Conservation (phyloP, 2,329 filamentous ascomycete genomes). For the Penicillium polonicum region DNA sequence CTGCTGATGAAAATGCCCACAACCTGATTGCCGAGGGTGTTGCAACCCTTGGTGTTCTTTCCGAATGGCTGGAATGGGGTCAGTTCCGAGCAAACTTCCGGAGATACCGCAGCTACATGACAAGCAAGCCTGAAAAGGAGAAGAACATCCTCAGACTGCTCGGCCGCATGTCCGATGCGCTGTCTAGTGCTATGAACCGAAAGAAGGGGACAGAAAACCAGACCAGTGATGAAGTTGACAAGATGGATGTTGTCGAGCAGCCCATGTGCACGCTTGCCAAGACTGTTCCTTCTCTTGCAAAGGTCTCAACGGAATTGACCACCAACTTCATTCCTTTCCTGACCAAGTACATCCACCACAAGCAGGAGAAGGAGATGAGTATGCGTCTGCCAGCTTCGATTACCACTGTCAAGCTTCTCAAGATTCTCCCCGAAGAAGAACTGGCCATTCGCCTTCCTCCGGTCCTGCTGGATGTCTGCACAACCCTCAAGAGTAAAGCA, state of each 20-base stretch:
- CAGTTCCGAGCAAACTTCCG: constrained; percentile 84
- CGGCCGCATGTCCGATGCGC: constrained; percentile 74
- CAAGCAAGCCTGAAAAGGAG: constrained; percentile 75
- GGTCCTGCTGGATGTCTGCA: constrained; percentile 86
- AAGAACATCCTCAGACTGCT: constrained; percentile 83
- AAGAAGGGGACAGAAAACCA: constrained; percentile 21
- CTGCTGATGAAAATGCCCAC: constrained; percentile 73
- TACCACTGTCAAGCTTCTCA: constrained; percentile 82
- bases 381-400: constrained; percentile 86
- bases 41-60: constrained; percentile 72
- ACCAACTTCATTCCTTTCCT: constrained; percentile 75
- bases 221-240: constrained; percentile 27
- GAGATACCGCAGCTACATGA: constrained; percentile 78
- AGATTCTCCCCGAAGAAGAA: constrained; percentile 70
- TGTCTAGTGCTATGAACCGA: constrained; percentile 56
- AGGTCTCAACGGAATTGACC: constrained; percentile 69
- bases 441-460: constrained; percentile 74
- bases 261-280: constrained; percentile 53
- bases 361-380: constrained; percentile 92
- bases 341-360: constrained; percentile 83
- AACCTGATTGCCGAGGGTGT: constrained; percentile 84
- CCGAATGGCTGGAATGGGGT: constrained; percentile 79
- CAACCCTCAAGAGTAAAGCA: constrained; percentile 85
- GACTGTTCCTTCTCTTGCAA: constrained; percentile 65
- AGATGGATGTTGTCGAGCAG: constrained; percentile 27